phyloP scores from a whole-genome alignment of 768 basidiomycete species.

The Termitomyces sp. region DNA sequence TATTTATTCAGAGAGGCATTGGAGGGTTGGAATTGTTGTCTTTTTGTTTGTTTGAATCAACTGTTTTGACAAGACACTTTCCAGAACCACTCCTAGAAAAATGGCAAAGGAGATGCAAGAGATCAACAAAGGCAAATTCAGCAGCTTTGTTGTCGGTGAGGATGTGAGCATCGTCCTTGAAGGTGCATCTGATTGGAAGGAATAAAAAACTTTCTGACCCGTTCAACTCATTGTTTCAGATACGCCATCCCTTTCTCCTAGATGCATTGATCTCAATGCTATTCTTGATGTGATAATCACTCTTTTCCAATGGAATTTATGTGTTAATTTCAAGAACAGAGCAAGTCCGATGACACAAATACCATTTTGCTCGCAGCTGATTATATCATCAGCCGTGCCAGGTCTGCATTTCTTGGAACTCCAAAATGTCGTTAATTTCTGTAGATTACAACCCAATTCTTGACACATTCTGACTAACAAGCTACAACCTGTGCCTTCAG shows the following conservation, averaged over 20 bases:
- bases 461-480: no score
- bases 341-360: conserved; percentile 22
- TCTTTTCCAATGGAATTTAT: background rate
- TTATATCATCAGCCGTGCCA: no score
- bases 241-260: no score
- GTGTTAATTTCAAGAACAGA: conserved; percentile 6
- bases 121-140: conserved; percentile 19
- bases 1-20: no score
- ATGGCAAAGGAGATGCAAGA: conserved; percentile 20
- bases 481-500: no score
- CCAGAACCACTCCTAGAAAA: conserved; percentile 27
- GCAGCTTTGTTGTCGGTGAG: no score
- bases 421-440: no score
- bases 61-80: background rate
- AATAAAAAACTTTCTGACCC: no score
- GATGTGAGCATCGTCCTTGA: no score
- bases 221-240: background rate
- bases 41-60: background rate
- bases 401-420: no score
- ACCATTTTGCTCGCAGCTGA: no score
- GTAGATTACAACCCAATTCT: no score
- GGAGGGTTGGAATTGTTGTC: conserved; percentile 24
- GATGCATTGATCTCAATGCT: conserved; percentile 30
- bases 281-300: conserved; percentile 28
- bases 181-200: conserved; percentile 7